Evolutionary conservation across 345 rosid species (phyloP).

Genomic region (Citrus maxima): DNA sequence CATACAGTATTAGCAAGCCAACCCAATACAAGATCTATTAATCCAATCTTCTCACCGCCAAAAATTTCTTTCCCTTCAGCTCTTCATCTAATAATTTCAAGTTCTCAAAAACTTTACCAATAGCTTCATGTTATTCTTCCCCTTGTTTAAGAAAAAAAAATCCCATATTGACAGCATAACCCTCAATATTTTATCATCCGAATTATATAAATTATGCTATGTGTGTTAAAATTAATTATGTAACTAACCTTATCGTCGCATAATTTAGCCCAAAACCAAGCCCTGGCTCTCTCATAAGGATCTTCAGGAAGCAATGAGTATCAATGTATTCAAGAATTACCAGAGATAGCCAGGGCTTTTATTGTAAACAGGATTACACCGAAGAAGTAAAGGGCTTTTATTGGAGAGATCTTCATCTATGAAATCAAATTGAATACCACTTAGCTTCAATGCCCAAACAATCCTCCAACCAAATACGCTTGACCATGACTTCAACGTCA

Average conservation of each 20-base stretch:
- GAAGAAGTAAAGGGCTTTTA: slow-evolving; percentile 28
- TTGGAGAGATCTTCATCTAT: slow-evolving; percentile 31
- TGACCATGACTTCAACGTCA: slow-evolving; percentile 38
- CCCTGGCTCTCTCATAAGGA: slow-evolving; percentile 20
- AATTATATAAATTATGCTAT: no score
- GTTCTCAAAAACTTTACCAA: slow-evolving; percentile 3
- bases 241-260: slow-evolving; percentile 25
- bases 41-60: slow-evolving; percentile 36
- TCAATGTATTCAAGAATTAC: slow-evolving; percentile 36
- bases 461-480: slow-evolving; percentile 20
- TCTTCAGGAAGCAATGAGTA: slow-evolving; percentile 27
- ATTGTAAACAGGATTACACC: slow-evolving; percentile 21
- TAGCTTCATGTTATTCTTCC: slow-evolving; percentile 28
- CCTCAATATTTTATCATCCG: background rate
- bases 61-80: slow-evolving; percentile 36
- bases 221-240: background rate
- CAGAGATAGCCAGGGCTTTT: slow-evolving; percentile 1
- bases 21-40: slow-evolving; percentile 33
- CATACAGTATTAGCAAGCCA: slow-evolving; percentile 26
- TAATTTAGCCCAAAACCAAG: slow-evolving; percentile 34
- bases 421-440: slow-evolving; percentile 20
- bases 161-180: slow-evolving; percentile 17
- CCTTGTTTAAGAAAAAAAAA: slow-evolving; percentile 14
- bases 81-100: slow-evolving; percentile 32
- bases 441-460: slow-evolving; percentile 33